These are phyloP conservation scores for Blattamonas nauphoetae DNA, from an alignment of 78 protist genomes.

Conservation along the genomic window DNA sequence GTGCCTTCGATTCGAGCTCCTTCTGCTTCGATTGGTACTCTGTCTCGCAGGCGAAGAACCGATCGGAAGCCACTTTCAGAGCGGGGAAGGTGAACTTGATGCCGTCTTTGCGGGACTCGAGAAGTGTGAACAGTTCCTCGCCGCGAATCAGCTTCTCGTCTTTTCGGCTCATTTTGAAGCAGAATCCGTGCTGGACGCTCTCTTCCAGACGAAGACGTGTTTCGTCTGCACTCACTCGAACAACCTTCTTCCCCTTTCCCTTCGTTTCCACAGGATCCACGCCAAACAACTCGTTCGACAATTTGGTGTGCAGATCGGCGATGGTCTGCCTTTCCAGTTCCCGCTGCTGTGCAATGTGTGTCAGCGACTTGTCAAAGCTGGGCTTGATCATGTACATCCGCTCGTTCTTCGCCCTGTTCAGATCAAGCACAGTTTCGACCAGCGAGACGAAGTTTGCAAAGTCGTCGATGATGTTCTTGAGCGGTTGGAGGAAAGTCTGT, in stretches of 20 bases:
- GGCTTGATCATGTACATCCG: slow-evolving; percentile 66
- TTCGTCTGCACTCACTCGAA: background rate
- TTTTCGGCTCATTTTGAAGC: slow-evolving; percentile 8
- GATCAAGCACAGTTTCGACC: slow-evolving; percentile 66
- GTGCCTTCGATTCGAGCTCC: slow-evolving; percentile 23
- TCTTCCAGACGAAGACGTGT: background rate
- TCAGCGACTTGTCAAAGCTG: slow-evolving; percentile 42
- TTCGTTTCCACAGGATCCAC: background rate
- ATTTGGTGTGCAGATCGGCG: background rate
- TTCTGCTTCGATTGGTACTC: slow-evolving; percentile 27
- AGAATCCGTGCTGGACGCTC: background rate
- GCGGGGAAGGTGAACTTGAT: slow-evolving; percentile 42
- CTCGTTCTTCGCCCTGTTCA: slow-evolving; percentile 29
- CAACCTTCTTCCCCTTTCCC: background rate
- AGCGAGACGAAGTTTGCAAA: slow-evolving; percentile 25
- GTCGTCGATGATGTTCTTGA: background rate
- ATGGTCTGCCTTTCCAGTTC: background rate
- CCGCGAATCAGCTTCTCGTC: slow-evolving; percentile 48
- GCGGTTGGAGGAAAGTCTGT: background rate
- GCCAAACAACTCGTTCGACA: background rate
- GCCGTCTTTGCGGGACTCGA: slow-evolving; percentile 51
- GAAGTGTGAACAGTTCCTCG: background rate
- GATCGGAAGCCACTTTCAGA: slow-evolving; percentile 22
- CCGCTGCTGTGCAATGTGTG: background rate
- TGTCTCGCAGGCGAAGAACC: background rate